Evolutionary conservation across 352 stramenopile species (phyloP), one percentile per base, ranked within the genome.

Genomic region (Phytophthora foliorum): DNA sequence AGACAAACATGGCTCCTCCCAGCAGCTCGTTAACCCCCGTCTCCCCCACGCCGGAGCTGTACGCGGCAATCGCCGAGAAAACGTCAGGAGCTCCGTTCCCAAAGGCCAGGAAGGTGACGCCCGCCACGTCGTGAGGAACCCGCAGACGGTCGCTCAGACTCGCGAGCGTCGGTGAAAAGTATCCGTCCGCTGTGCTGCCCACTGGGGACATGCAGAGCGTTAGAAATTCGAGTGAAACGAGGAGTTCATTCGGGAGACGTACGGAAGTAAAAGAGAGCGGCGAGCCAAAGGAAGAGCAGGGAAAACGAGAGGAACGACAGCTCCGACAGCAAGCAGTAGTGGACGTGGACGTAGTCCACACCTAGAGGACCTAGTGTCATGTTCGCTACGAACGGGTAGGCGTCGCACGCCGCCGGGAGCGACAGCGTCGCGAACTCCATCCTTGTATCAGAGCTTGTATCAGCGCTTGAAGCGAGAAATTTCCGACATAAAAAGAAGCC

Each of bases 41-140:
- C 34, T 90, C 83, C 16, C 76, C 82, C 11, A 90, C 80, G 1
- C 81, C 88, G 2, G 85, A 93, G 7, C 81, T 81, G 55, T 95
- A 97, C n/a, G 90, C 86, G 0, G 93, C 92, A 57, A 98, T 86
- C 4, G 91, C 84, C 3, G 93, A 97, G 54, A 98, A 98, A 0
- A 99, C 96, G 77, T 99, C 98, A 2, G 97, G 97, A 14, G 97
- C 97, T 61, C 98, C 88, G 80, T 99, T 99, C 16, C 97, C 98
- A 57, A 99, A 97, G 32, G 97, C 97, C 38, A 99, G 78, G 42
- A 99, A 95, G 4, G 97, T 99, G 51, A 99, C 97, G 25, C 98
- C 97, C 2, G 97, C 96, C 55, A 99, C 96, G 42, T 97, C 89
- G 56, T 92, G 92, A 41, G 90, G 84, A n/a, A 98, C 78, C 25